Evolutionary conservation across 306 rosid genomes (phyloP).

Genomic region (Medicago arabica): DNA sequence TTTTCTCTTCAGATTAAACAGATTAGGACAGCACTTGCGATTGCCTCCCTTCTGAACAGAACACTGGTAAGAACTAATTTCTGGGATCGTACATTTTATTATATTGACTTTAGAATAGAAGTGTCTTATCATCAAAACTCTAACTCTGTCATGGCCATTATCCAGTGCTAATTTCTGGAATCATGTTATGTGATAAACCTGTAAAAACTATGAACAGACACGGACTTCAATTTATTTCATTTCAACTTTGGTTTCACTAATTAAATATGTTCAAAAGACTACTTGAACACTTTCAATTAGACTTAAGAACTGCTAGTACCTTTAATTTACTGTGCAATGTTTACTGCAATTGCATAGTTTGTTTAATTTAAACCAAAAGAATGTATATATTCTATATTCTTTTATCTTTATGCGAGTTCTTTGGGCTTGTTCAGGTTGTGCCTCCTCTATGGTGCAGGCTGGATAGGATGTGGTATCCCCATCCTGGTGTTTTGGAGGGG

Average conservation of each 20-base stretch:
- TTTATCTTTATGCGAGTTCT: slow-evolving; percentile 39
- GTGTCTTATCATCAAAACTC: slow-evolving; percentile 21
- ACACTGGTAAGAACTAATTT: slow-evolving; percentile 74
- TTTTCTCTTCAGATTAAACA: slow-evolving; percentile 73
- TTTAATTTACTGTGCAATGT: slow-evolving; percentile 10
- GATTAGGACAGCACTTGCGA: slow-evolving; percentile 88
- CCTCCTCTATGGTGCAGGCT: slow-evolving; percentile 99
- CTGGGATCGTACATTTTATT: slow-evolving; percentile 15
- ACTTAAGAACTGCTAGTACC: slow-evolving; percentile 12
- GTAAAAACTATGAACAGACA: slow-evolving; percentile 3
- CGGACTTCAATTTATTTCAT: not conserved
- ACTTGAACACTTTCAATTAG: not conserved
- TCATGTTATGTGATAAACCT: slow-evolving; percentile 21
- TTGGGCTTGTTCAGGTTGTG: slow-evolving; percentile 71
- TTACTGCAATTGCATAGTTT: slow-evolving; percentile 7
- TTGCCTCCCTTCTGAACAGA: slow-evolving; percentile 87
- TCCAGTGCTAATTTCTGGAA: slow-evolving; percentile 11
- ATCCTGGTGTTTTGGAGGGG: slow-evolving; percentile 89
- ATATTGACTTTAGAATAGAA: slow-evolving; percentile 26
- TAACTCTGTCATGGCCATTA: slow-evolving; percentile 5
- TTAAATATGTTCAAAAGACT: slow-evolving; percentile 15
- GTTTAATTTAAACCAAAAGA: slow-evolving; percentile 17
- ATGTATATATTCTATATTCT: slow-evolving; percentile 6
- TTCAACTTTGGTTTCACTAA: not conserved
- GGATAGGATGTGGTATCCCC: slow-evolving; percentile 93